These are phyloP conservation scores for Alternaria arborescens DNA, from an alignment of 2,329 filamentous ascomycete genomes.

Conservation along the genomic window DNA sequence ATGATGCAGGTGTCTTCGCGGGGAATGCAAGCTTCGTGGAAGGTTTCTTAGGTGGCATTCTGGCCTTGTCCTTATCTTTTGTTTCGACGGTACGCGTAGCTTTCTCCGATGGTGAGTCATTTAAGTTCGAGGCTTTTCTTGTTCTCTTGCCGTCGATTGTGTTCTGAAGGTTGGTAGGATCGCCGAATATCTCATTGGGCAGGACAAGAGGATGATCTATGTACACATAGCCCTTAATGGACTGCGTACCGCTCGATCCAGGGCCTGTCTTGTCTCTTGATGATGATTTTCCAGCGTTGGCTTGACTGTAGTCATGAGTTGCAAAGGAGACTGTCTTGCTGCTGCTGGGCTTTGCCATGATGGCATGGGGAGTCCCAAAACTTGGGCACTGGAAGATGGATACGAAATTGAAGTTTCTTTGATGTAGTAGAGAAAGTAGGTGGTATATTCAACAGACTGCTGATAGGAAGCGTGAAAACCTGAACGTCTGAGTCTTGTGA, in stretches of 20 bases:
- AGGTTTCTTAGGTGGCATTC: not conserved
- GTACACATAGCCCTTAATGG: not conserved
- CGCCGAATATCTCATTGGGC: not conserved
- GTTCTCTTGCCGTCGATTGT: constrained; percentile 3
- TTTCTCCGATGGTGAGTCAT: not conserved
- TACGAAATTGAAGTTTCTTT: not conserved
- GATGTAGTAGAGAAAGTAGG: not conserved
- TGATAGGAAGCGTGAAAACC: not conserved
- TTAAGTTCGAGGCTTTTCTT: not conserved
- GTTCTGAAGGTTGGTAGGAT: not conserved
- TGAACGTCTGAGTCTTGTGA: constrained; percentile 6
- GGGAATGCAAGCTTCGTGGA: too few relatives aligned
- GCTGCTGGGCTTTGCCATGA: not conserved
- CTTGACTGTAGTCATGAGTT: not conserved
- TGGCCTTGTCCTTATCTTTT: not conserved
- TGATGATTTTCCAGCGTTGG: not conserved
- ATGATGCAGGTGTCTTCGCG: too few relatives aligned
- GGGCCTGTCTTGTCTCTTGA: not conserved
- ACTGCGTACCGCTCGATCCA: not conserved
- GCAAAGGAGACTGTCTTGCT: not conserved
- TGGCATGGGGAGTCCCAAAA: not conserved
- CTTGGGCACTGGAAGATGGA: not conserved
- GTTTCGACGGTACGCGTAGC: not conserved
- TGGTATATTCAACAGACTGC: not conserved
- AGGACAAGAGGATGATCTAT: not conserved